Evolutionary conservation across 371 early-diverging fungal species (phyloP).

Genomic region (Smittium culicis): DNA sequence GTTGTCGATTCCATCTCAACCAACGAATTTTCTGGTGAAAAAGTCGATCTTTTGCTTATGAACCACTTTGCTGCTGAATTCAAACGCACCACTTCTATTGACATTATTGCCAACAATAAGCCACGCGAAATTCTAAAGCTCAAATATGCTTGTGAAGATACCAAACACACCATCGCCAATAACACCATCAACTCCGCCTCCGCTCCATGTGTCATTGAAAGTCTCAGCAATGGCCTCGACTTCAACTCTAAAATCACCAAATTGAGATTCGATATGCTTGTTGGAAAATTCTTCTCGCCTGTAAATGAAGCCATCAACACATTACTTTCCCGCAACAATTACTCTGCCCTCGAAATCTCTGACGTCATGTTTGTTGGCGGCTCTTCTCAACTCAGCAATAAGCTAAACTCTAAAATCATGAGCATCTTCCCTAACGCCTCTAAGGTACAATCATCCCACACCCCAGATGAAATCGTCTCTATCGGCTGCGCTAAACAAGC

Average conservation of each 20-base stretch:
- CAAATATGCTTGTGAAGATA: constrained; percentile 67
- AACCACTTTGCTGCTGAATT: constrained; percentile 74
- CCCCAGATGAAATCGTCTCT: constrained; percentile 95
- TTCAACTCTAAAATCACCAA: constrained; percentile 76
- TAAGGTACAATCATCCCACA: constrained; percentile 44
- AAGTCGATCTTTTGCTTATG: constrained; percentile 81
- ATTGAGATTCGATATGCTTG: constrained; percentile 83
- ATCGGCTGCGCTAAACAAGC: constrained; percentile 98
- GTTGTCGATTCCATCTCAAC: constrained; percentile 74
- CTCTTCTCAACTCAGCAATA: constrained; percentile 87
- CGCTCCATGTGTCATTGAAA: constrained; percentile 88
- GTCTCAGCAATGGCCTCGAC: constrained; percentile 85
- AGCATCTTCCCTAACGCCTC: constrained; percentile 75
- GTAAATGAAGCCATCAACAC: constrained; percentile 58
- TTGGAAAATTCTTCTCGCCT: constrained; percentile 59
- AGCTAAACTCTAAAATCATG: constrained; percentile 72
- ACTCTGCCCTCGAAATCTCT: constrained; percentile 52
- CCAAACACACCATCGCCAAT: constrained; percentile 82
- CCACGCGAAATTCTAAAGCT: constrained; percentile 70
- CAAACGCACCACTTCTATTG: constrained; percentile 69
- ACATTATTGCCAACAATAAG: constrained; percentile 45
- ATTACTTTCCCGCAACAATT: constrained; percentile 53
- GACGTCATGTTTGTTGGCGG: constrained; percentile 96
- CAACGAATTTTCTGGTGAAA: constrained; percentile 75
- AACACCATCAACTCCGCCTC: constrained; percentile 35